phyloP scores from a whole-genome alignment of 208 protist species.

The Trypanosoma theileri region DNA sequence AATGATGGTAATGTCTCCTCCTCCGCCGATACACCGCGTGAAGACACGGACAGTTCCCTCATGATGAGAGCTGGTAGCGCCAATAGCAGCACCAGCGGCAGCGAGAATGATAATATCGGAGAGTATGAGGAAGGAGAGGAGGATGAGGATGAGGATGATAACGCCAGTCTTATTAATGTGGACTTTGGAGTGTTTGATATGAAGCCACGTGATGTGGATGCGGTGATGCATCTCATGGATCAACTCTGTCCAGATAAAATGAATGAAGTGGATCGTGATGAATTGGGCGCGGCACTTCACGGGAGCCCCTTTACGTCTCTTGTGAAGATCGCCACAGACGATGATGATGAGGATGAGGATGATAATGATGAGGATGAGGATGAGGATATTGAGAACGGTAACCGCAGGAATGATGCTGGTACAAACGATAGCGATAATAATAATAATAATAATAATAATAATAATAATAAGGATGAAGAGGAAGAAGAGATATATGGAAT shows the following conservation, averaged over 20 bases:
- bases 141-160: conserved; percentile 23
- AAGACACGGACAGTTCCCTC: conserved; percentile 12
- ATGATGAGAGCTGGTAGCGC: neutral
- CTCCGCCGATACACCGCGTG: conserved; percentile 25
- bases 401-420: too few relatives aligned
- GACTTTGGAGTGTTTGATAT: conserved; percentile 92
- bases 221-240: conserved; percentile 81
- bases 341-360: conserved; percentile 34
- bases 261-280: conserved; percentile 87
- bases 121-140: conserved; percentile 31
- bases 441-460: conserved; percentile 4
- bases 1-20: conserved; percentile 61
- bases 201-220: conserved; percentile 57
- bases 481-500: conserved; percentile 83
- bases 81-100: conserved; percentile 16
- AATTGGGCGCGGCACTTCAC: conserved; percentile 49
- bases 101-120: conserved; percentile 28
- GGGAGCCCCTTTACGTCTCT: conserved; percentile 77
- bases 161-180: conserved; percentile 58
- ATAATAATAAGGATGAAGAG: conserved; percentile 45
- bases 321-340: conserved; percentile 61
- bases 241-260: conserved; percentile 81
- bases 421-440: conserved; percentile 32
- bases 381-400: too few relatives aligned
- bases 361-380: conserved; percentile 1